Evolutionary conservation across 495 filamentous ascomycete genomes (phyloP), one percentile per base, ranked within the genome.

Genomic region (Lasiosphaeria miniovina): DNA sequence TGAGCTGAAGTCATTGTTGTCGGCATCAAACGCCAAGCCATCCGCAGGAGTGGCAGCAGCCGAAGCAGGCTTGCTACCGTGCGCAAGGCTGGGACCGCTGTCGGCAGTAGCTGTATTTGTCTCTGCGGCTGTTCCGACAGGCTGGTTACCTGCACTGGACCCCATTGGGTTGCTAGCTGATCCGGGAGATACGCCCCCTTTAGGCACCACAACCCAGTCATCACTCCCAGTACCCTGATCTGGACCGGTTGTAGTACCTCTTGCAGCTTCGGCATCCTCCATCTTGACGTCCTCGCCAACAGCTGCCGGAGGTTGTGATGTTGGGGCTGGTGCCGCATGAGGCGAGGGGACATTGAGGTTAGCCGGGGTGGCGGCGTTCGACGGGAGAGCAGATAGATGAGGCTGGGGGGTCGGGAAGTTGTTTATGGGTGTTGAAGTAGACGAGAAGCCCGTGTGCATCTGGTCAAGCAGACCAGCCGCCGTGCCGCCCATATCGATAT

Each of bases 401-500:
- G 74, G 65, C 55, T 79, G 78, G 6, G 78, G 78, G 8, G 75
- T 77, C 11, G 73, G 79, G 60, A 74, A 71, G 62, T 73, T 77
- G 54, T 77, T 76, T 11, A 70, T 66, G 1, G 80, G 78, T 3
- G 81, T 81, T 0, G 80, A 80, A 33, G 76, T 76, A 12, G 78
- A 74, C 17, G 84, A 82, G 53, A 79, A 76, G 54, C 80, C 82
- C 24, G 74, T 74, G 63, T 83, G 78, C 70, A 87, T 87, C 63
- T 88, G 85, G 68, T 88, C 82, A 7, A 88, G 74, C 17, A 88
- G 72, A 54, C 84, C 79, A 43, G 82, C 85, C 2, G 79, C 82
- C 1, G 82, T 83, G 36, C 83, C 80, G 35, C 83, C 86, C 84
- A 89, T 86, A 57, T 87, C 80, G 61, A 89, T 80, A 66, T 89